phyloP scores from a whole-genome alignment of 139 green algal genomes.

The Chlorella ohadii region DNA sequence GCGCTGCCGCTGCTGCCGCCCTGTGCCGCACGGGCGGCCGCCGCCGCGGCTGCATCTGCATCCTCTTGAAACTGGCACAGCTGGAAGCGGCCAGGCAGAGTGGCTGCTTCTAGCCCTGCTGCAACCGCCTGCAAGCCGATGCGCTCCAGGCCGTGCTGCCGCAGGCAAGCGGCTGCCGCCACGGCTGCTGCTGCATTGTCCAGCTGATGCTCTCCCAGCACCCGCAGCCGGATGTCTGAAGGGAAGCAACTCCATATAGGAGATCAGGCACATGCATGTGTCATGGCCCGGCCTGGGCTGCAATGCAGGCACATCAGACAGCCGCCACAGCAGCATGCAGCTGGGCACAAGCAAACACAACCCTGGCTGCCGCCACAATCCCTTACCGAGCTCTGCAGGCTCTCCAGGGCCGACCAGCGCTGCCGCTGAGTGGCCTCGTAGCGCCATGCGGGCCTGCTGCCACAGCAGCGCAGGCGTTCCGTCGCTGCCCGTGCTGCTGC shows the following conservation, averaged over 20 bases:
- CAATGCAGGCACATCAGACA: neutral
- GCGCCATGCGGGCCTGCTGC: neutral
- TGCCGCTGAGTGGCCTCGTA: neutral
- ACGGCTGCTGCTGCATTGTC: slow-evolving; percentile 75
- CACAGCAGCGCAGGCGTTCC: neutral
- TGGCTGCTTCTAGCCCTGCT: slow-evolving; percentile 27
- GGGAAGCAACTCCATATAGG: no score
- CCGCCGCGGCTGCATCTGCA: neutral
- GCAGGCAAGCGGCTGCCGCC: slow-evolving; percentile 46
- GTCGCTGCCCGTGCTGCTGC: neutral
- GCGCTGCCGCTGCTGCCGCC: neutral
- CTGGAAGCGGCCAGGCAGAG: slow-evolving; percentile 79
- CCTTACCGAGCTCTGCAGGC: neutral
- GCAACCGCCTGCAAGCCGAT: slow-evolving; percentile 28
- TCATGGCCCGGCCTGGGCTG: neutral
- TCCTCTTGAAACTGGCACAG: slow-evolving; percentile 45
- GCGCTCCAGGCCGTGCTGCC: slow-evolving; percentile 27
- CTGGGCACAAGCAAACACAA: neutral
- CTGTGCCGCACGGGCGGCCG: neutral
- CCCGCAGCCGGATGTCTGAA: slow-evolving; percentile 41
- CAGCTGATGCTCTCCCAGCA: slow-evolving; percentile 76
- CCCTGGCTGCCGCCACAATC: no score
- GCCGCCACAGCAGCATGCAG: neutral
- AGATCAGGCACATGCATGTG: no score
- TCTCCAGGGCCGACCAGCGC: neutral